Evolutionary conservation across 352 stramenopile genomes (phyloP), one percentile per base, ranked within the genome.

Genomic region (Phytopythium boreale): DNA sequence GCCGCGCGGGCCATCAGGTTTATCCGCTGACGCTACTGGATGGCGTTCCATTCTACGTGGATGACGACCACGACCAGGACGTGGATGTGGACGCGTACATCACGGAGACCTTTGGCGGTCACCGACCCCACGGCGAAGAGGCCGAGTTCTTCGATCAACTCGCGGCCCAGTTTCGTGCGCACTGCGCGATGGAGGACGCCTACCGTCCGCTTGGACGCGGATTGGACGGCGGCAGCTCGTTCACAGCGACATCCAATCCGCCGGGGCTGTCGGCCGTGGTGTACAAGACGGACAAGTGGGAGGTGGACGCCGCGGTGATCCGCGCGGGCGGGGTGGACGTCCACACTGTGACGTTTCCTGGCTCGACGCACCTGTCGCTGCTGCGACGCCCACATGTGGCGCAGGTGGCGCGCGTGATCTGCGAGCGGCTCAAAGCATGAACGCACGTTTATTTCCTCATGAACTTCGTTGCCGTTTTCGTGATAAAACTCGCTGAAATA

Each of bases 221-320:
- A 57, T 6, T 26, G 43, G 1, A 31, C 63, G 4, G 9, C 31
- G 36, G 53, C 31, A 36, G 58, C 43, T 10, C 64, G 37, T 26
- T 20, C 1, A 8, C 34, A 12, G 26, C 52, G 12, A 37, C 29
- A 14, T 39, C 53, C 11, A 62, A 57, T 43, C 24, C 7, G n/a
- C 27, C 17, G 17, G 20, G 5, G 31, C 55, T 79, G 49, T 59
- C 44, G 75, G 34, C 56, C 5, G 65, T 68, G 12, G 37, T 84
- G 59, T 81, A 72, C 64, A 86, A 82, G 63, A 86, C 77, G 0
- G 37, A 66, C 24, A 59, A 59, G 10, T 83, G 77, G 77, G 59
- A 71, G 17, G 26, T 68, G 11, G 64, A 74, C 46, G 34, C 63
- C 6, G 52, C 20, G 36, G 50, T 44, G n/a, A 66, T 63, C 43